Conservation (phyloP, 2,329 filamentous ascomycete species). For the Teratosphaeria epicoccoides region DNA sequence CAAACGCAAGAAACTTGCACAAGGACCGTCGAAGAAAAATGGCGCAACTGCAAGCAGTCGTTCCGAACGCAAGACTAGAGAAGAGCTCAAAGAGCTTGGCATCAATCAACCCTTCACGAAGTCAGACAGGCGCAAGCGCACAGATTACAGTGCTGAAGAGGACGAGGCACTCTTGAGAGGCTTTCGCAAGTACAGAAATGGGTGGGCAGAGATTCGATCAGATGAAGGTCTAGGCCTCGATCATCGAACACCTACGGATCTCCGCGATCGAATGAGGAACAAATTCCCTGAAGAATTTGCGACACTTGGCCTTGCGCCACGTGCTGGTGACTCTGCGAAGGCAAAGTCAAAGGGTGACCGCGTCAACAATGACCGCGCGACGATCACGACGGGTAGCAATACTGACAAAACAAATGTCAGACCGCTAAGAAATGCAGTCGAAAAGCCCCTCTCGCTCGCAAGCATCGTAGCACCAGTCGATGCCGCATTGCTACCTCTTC, state of each 20-base stretch:
- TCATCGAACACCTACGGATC: constrained; percentile 45
- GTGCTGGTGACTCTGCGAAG: constrained; percentile 11
- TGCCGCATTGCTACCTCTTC: neutral
- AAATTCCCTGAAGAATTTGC: constrained; percentile 48
- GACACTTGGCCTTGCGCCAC: constrained; percentile 34
- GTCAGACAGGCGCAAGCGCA: constrained; percentile 42
- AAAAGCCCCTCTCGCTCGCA: neutral
- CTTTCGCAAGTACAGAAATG: constrained; percentile 47
- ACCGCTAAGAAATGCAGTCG: neutral
- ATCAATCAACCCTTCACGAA: constrained; percentile 41
- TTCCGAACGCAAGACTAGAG: constrained; percentile 17
- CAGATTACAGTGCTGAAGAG: constrained; percentile 46
- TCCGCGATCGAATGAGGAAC: constrained; percentile 52
- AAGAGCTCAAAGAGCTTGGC: constrained; percentile 34
- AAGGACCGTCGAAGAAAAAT: neutral
- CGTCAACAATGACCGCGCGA: neutral
- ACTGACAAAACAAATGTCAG: neutral
- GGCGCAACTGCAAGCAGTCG: neutral
- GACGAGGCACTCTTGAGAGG: constrained; percentile 49
- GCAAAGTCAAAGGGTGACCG: neutral
- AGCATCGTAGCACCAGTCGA: neutral
- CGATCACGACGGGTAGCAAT: neutral
- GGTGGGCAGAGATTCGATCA: constrained; percentile 50
- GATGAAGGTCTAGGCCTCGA: constrained; percentile 43
- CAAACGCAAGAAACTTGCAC: neutral